phyloP scores from a whole-genome alignment of 1,139 yeast species.

The Dujonia santamariae region DNA sequence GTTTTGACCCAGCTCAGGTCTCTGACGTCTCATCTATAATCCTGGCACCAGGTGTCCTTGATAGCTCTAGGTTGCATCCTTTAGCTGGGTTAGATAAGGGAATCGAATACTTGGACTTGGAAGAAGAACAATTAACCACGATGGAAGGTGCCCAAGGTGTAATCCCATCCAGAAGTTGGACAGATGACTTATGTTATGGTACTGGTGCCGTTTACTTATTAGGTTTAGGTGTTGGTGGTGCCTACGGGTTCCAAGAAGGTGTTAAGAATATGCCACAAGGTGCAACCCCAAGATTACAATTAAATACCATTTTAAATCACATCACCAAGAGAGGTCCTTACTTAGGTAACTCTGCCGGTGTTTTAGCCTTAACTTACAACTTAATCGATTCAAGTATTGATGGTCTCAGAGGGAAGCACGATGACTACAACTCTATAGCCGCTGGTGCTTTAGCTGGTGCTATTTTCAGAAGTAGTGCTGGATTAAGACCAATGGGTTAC shows the following conservation, averaged over 20 bases:
- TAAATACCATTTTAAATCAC: slow-evolving; percentile 87
- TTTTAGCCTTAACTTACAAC: slow-evolving; percentile 85
- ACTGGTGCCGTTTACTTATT: slow-evolving; percentile 90
- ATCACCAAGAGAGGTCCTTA: slow-evolving; percentile 95
- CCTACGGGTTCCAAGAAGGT: slow-evolving; percentile 86
- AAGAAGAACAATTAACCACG: slow-evolving; percentile 67
- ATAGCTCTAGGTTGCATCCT: slow-evolving; percentile 80
- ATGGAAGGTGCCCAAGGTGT: slow-evolving; percentile 88
- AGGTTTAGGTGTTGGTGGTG: slow-evolving; percentile 81
- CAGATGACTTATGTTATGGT: slow-evolving; percentile 96
- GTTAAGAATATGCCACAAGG: slow-evolving; percentile 68
- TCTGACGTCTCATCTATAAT: slow-evolving; percentile 63
- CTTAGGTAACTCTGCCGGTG: slow-evolving; percentile 94
- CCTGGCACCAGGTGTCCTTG: slow-evolving; percentile 61
- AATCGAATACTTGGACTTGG: slow-evolving; percentile 85
- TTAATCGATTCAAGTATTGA: slow-evolving; percentile 79
- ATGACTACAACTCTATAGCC: slow-evolving; percentile 73
- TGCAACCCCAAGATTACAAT: slow-evolving; percentile 72
- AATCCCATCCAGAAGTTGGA: slow-evolving; percentile 94
- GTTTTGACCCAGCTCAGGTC: slow-evolving; percentile 68
- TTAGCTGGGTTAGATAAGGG: slow-evolving; percentile 90
- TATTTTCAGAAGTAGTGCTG: slow-evolving; percentile 80
- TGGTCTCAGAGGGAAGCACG: slow-evolving; percentile 82
- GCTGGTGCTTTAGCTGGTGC: slow-evolving; percentile 96
- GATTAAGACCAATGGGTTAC: slow-evolving; percentile 83